Evolutionary conservation across 495 filamentous ascomycete species (phyloP).

Genomic region (Pseudotulostoma volvatum): DNA sequence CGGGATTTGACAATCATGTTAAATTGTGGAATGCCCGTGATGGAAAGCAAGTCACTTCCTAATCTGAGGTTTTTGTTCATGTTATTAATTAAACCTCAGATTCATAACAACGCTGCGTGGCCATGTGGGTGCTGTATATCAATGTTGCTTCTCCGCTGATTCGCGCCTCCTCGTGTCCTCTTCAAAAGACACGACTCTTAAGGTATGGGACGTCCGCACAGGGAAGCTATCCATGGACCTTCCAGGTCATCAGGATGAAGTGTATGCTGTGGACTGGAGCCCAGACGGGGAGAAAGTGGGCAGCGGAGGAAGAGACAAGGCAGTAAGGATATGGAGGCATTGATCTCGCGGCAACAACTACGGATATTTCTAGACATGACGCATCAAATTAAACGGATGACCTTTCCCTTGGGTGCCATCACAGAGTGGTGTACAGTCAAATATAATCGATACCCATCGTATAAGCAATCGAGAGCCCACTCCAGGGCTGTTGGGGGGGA

Average conservation of each 20-base stretch:
- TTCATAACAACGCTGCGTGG: conserved; percentile 79
- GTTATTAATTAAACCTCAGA: conserved; percentile 10
- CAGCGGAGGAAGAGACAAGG: conserved; percentile 88
- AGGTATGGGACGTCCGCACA: conserved; percentile 79
- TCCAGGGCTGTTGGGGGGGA: no score
- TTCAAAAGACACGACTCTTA: conserved; percentile 86
- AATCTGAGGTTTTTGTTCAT: not conserved
- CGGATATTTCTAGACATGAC: no score
- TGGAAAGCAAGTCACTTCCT: conserved; percentile 35
- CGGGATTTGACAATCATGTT: conserved; percentile 82
- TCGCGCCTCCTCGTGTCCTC: conserved; percentile 68
- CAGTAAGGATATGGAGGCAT: conserved; percentile 69
- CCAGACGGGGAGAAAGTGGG: conserved; percentile 70
- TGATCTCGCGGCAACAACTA: no score
- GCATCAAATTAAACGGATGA: no score
- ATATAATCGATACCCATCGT: no score
- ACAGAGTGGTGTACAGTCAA: no score
- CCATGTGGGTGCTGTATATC: conserved; percentile 87
- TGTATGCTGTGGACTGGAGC: conserved; percentile 86
- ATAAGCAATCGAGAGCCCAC: no score
- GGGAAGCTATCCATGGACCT: conserved; percentile 76
- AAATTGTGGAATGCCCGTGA: conserved; percentile 68
- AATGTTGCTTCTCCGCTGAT: conserved; percentile 80
- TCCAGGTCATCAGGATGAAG: conserved; percentile 88
- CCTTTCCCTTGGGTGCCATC: no score